Evolutionary conservation across 495 filamentous ascomycete species (phyloP).

Genomic region (Podospora australis): DNA sequence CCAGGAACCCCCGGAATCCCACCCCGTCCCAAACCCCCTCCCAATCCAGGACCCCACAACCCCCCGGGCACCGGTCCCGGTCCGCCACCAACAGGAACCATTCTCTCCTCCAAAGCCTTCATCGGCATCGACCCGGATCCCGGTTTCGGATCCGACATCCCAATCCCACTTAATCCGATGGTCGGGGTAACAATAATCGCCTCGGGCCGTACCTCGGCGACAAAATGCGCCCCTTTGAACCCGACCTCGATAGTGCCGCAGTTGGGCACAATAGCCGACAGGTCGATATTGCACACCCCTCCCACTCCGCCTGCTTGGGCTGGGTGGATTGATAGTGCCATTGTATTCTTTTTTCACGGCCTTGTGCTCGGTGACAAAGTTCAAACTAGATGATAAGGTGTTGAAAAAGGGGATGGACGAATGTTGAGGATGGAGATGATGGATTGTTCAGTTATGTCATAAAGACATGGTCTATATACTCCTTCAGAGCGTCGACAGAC

Average conservation of each 20-base stretch:
- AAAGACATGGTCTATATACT: not conserved
- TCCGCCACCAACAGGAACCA: not conserved
- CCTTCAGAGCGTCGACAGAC: no score
- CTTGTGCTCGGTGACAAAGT: not conserved
- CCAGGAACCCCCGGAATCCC: no score
- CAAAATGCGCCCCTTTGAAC: not conserved
- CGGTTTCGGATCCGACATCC: no score
- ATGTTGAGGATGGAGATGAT: not conserved
- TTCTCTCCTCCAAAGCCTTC: not conserved
- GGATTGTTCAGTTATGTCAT: no score
- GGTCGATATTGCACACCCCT: not conserved
- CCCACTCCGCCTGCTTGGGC: not conserved
- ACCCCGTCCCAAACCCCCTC: no score
- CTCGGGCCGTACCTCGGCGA: not conserved
- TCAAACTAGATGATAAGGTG: not conserved
- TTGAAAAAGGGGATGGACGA: not conserved
- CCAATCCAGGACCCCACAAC: not conserved
- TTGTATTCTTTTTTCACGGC: no score
- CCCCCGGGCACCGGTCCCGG: not conserved
- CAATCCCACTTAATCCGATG: no score
- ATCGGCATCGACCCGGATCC: no score
- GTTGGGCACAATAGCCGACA: not conserved
- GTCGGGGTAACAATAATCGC: not conserved
- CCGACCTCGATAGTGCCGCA: not conserved
- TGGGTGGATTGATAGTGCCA: not conserved